Percentiles rank a stretch among this genome's conserved stretches.
These are phyloP conservation scores for Neonectria magnoliae DNA, from an alignment of 2,329 filamentous ascomycete genomes.

Conservation along the genomic window DNA sequence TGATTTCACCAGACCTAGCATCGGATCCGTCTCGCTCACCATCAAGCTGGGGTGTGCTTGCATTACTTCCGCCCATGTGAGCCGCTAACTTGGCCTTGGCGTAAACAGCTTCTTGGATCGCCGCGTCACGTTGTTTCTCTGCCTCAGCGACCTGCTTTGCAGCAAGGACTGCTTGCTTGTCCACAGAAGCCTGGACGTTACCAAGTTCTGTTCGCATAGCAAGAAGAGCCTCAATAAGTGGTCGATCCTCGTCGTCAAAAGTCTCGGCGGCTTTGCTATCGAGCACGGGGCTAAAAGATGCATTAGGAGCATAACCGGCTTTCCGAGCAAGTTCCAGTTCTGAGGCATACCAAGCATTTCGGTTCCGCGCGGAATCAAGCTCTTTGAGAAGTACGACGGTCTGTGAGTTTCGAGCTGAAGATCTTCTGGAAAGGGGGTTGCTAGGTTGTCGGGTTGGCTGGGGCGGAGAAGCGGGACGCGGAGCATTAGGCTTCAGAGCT, in stretches of 20 bases:
- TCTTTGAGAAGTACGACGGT: conserved; percentile 85
- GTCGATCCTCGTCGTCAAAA: conserved; percentile 91
- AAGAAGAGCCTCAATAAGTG: conserved; percentile 89
- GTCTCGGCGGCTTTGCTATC: conserved; percentile 81
- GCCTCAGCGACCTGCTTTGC: conserved; percentile 92
- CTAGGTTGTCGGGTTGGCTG: conserved; percentile 66
- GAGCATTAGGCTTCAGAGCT: conserved; percentile 49
- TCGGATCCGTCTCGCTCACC: conserved; percentile 69
- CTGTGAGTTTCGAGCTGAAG: conserved; percentile 70
- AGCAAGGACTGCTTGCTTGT: conserved; percentile 85
- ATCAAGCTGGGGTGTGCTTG: conserved; percentile 68
- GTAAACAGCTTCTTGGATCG: conserved; percentile 95
- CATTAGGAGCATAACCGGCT: conserved; percentile 82
- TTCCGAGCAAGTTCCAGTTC: conserved; percentile 93
- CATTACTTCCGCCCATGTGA: conserved; percentile 72
- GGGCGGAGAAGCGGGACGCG: conserved; percentile 66
- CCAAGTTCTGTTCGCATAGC: conserved; percentile 90
- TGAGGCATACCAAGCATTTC: conserved; percentile 97
- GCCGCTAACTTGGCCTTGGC: conserved; percentile 92
- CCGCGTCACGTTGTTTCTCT: conserved; percentile 92
- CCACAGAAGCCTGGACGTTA: conserved; percentile 89
- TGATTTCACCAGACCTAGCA: conserved; percentile 72
- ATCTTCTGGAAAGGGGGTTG: conserved; percentile 67
- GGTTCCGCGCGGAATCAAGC: conserved; percentile 82
- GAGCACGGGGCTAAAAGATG: conserved; percentile 75